Evolutionary conservation across 2,329 filamentous ascomycete species (phyloP), one percentile per base, ranked within the genome.

Genomic region (Botrytis aclada): DNA sequence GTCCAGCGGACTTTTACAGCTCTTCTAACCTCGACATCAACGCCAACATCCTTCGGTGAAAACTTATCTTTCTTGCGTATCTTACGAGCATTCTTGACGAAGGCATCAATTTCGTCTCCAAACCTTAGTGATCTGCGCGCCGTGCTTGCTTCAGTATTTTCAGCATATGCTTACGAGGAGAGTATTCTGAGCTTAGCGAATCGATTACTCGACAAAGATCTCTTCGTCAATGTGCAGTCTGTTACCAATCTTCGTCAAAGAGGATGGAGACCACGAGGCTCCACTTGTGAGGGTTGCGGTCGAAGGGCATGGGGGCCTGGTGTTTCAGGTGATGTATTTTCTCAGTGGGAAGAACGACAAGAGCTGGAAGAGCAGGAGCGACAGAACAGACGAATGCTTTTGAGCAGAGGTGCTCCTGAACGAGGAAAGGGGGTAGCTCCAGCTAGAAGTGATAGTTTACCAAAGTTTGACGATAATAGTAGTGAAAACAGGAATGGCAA

Each of bases 151-250:
- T 96, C 95, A 20, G 95, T 99, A 72, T 98, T 99, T 83, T 90
- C 95, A 0, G 95, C 96, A 0, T 99, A 99, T 81, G 92, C 94
- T 0, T 98, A 98, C 80, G 96, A 99, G 82, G 93, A 95, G 81
- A 95, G 93, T 0, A 93, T 99, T 25, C 87, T 99, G 32, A 87
- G 88, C 2, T 88, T 99, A 4, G 94, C 96, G 0, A 97, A 95
- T 80, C 88, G 92, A 6, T 89, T 99, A 72, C 86, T 99, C 0
- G 95, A 97, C 75, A 91, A 94, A 77, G 96, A 96, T 78, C 86
- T 97, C 9, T 99, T 98, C 79, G 88, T 92, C 58, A 92, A 93
- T 76, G 93, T 99, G 51, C 86, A 90, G 61, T 88, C 93, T 77
- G 91, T 94, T 8, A 89, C 92, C 12, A 86, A 88, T 71, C 87